phyloP scores from a whole-genome alignment of 805 yeast species.

The Pichia manshurica region DNA sequence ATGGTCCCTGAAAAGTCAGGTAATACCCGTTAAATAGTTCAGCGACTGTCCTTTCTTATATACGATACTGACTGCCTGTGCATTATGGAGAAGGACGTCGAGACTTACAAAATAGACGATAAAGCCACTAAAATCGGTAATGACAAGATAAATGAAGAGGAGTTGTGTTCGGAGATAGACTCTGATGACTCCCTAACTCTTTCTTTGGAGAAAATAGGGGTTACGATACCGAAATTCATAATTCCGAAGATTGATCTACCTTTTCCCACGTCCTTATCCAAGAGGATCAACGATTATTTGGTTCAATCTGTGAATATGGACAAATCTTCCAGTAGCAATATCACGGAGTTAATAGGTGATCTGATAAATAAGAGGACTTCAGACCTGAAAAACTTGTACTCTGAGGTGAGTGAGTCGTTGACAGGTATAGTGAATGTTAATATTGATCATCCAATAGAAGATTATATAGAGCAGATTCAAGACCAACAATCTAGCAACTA shows the following conservation, averaged over 20 bases:
- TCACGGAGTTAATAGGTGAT: conserved; percentile 5
- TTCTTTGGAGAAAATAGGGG: conserved; percentile 50
- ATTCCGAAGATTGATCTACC: conserved; percentile 9
- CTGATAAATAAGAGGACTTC: conserved; percentile 15
- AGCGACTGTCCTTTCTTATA: too few relatives aligned
- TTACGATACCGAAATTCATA: conserved; percentile 11
- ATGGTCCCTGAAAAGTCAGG: too few relatives aligned
- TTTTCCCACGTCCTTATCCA: conserved; percentile 1
- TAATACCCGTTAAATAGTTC: too few relatives aligned
- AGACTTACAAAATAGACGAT: not conserved
- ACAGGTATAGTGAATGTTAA: conserved; percentile 42
- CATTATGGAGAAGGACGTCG: too few relatives aligned
- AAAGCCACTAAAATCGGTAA: not conserved
- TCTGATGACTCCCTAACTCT: conserved; percentile 36
- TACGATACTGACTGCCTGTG: too few relatives aligned
- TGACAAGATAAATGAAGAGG: not conserved
- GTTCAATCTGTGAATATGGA: conserved; percentile 11
- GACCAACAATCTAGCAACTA: not conserved
- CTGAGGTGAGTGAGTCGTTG: conserved; percentile 26
- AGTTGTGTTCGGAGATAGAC: conserved; percentile 7
- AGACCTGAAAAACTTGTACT: conserved; percentile 21
- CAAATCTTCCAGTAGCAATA: conserved; percentile 6
- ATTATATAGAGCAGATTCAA: conserved; percentile 24
- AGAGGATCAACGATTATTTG: conserved; percentile 8
- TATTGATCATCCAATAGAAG: conserved; percentile 47